Evolutionary conservation across 257 asterid genomes (phyloP).

Genomic region (Orobanche coerulescens): DNA sequence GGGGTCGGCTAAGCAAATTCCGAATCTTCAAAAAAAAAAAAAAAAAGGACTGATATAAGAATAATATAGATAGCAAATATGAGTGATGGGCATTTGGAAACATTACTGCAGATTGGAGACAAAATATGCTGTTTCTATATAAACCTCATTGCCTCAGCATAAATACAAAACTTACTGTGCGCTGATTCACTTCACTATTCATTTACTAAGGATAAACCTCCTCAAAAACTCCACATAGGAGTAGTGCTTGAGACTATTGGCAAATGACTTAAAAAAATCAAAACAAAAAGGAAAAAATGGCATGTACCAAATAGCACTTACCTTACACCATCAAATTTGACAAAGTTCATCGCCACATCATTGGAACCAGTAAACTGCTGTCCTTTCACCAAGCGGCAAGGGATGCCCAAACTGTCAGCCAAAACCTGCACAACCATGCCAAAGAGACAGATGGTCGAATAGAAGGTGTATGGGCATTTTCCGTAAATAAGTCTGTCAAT

Average conservation of each 20-base stretch:
- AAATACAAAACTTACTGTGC: background rate
- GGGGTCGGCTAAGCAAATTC: background rate
- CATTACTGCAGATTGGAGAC: slow-evolving; percentile 12
- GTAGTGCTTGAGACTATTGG: background rate
- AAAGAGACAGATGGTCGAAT: slow-evolving; percentile 19
- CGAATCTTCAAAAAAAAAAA: background rate
- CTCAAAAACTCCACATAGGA: slow-evolving; percentile 14
- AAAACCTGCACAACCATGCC: slow-evolving; percentile 58
- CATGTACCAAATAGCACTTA: slow-evolving; percentile 21
- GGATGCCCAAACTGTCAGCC: slow-evolving; percentile 79
- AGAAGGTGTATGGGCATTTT: background rate
- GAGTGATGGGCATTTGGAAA: slow-evolving; percentile 3
- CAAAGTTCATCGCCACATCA: slow-evolving; percentile 89
- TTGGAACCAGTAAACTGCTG: slow-evolving; percentile 78
- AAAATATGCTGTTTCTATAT: slow-evolving; percentile 19
- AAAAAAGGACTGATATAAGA: slow-evolving; percentile 4
- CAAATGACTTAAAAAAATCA: background rate
- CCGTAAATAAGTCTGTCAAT: background rate
- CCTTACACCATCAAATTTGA: slow-evolving; percentile 73
- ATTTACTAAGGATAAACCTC: slow-evolving; percentile 5
- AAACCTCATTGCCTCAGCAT: slow-evolving; percentile 14
- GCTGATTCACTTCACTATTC: slow-evolving; percentile 3
- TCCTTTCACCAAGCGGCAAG: slow-evolving; percentile 89
- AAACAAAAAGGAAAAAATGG: background rate
- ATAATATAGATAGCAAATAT: background rate